Evolutionary conservation across 345 rosid genomes (phyloP).

Genomic region (Gossypium turneri): DNA sequence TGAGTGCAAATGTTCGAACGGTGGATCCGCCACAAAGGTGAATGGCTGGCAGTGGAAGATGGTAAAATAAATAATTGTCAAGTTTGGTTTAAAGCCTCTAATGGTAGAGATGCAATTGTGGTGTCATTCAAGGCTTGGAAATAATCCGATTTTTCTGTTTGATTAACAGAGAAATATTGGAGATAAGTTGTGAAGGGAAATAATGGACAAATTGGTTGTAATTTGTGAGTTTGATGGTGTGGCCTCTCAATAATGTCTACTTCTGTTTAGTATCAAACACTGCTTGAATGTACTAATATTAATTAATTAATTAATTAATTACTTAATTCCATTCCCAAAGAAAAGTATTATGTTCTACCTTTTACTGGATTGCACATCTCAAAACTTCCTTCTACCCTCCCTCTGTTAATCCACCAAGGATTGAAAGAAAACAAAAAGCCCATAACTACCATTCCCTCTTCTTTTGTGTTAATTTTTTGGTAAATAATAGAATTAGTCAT

Average conservation of each 20-base stretch:
- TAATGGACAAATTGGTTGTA: conserved; percentile 26
- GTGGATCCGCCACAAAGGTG: conserved; percentile 93
- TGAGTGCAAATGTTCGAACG: conserved; percentile 79
- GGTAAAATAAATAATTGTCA: conserved; percentile 23
- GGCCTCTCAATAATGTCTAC: not conserved
- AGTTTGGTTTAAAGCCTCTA: conserved; percentile 26
- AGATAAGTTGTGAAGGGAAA: conserved; percentile 19
- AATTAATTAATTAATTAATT: not conserved
- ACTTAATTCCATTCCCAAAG: not conserved
- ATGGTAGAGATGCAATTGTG: conserved; percentile 33
- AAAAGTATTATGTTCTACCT: too few species aligned
- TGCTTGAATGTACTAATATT: not conserved
- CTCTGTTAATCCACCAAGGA: too few species aligned
- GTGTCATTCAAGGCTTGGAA: conserved; percentile 35
- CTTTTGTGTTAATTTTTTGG: too few species aligned
- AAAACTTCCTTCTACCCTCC: too few species aligned
- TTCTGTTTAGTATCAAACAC: not conserved
- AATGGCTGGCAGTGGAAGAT: conserved; percentile 23
- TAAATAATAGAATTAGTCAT: too few species aligned
- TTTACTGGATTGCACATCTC: too few species aligned
- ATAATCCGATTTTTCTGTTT: conserved; percentile 40
- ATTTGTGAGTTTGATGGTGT: conserved; percentile 24
- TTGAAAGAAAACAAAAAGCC: too few species aligned
- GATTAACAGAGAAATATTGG: conserved; percentile 20
- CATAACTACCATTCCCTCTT: too few species aligned